Evolutionary conservation across 1,284 basidiomycete species (phyloP).

Genomic region (Neolentinus lepideus): DNA sequence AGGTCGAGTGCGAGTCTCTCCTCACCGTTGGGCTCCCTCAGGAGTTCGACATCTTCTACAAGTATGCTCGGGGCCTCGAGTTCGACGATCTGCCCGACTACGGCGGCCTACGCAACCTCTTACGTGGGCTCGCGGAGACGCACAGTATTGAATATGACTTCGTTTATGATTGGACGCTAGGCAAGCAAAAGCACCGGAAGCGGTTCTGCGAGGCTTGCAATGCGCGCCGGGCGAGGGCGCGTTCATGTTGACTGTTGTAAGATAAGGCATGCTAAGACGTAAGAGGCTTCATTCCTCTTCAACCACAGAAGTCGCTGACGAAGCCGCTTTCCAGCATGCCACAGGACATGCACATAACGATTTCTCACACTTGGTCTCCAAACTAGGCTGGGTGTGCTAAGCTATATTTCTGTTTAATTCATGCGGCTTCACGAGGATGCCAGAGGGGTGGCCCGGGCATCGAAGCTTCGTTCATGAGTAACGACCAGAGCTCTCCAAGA

Average conservation of each 20-base stretch:
- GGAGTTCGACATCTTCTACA: slow-evolving; percentile 84
- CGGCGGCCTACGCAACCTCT: slow-evolving; percentile 76
- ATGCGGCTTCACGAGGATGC: background rate
- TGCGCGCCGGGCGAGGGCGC: slow-evolving; percentile 12
- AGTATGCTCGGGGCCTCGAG: slow-evolving; percentile 79
- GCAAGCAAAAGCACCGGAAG: slow-evolving; percentile 7
- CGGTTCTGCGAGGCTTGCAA: slow-evolving; percentile 33
- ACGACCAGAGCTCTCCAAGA: background rate
- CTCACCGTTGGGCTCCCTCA: slow-evolving; percentile 81
- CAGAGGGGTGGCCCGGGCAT: background rate
- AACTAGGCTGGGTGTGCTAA: background rate
- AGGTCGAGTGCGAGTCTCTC: slow-evolving; percentile 52
- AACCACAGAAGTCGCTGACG: background rate
- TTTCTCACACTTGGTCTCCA: background rate
- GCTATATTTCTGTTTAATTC: background rate
- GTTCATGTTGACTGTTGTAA: background rate
- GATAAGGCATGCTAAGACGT: background rate
- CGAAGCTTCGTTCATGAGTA: background rate
- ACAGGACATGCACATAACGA: background rate
- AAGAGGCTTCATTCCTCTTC: background rate
- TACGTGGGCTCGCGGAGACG: slow-evolving; percentile 57
- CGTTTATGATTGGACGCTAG: slow-evolving; percentile 38
- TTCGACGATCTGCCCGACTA: slow-evolving; percentile 93
- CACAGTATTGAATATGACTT: slow-evolving; percentile 48
- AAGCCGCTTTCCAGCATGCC: background rate